Percentiles rank a stretch among this genome's conserved stretches.
These are phyloP conservation scores for Detonula confervacea DNA, from an alignment of 352 stramenopile species.

Conservation along the genomic window DNA sequence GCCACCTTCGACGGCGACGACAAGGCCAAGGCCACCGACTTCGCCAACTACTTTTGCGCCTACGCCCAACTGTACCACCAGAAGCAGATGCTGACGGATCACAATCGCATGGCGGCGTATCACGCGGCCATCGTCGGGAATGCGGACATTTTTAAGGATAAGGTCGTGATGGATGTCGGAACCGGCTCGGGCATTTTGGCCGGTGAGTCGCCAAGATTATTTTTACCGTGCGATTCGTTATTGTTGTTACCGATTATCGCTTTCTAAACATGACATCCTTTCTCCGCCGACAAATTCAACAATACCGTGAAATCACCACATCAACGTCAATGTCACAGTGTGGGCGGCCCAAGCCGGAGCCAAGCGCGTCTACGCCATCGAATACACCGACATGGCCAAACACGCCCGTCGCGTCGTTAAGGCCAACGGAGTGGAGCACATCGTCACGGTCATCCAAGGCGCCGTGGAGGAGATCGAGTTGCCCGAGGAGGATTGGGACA, in stretches of 20 bases:
- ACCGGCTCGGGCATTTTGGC: conserved; percentile 99
- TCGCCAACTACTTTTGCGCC: conserved; percentile 90
- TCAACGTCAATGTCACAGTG: conserved; percentile 65
- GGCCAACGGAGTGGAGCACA: conserved; percentile 93
- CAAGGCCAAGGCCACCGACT: conserved; percentile 84
- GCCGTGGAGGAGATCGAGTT: conserved; percentile 97
- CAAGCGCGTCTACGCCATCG: conserved; percentile 96
- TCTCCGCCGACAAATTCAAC: no score
- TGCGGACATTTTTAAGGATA: conserved; percentile 92
- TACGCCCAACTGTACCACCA: conserved; percentile 95
- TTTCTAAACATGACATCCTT: background rate
- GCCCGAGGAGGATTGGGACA: conserved; percentile 80
- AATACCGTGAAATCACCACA: no score
- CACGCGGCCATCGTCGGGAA: conserved; percentile 97
- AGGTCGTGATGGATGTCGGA: conserved; percentile 98
- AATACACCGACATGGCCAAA: conserved; percentile 98
- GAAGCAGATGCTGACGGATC: conserved; percentile 99
- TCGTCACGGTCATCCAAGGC: conserved; percentile 97
- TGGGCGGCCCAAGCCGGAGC: conserved; percentile 98
- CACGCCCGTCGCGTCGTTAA: conserved; percentile 93
- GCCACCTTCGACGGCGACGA: conserved; percentile 80
- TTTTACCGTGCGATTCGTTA: no score
- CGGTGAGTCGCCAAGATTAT: conserved; percentile 30
- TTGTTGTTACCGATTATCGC: no score
- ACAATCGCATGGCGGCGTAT: conserved; percentile 98